These are phyloP conservation scores for Beverwykella pulmonaria DNA, from an alignment of 495 filamentous ascomycete species.

Conservation along the genomic window DNA sequence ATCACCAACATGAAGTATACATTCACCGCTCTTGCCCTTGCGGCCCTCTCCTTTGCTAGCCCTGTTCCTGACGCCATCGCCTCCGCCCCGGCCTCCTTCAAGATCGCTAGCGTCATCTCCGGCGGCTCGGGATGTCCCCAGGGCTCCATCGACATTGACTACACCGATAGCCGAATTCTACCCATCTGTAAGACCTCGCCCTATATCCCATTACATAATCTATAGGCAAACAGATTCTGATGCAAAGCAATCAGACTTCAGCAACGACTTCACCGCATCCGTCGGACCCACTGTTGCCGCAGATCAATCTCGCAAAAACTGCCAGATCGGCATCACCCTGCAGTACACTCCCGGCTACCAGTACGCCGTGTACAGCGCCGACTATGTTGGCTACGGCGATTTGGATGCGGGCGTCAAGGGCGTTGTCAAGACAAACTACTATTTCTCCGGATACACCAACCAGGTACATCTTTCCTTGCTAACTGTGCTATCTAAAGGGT, in stretches of 20 bases:
- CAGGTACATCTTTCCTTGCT: conserved; percentile 17
- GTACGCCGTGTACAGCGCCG: conserved; percentile 53
- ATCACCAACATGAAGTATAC: conserved; percentile 21
- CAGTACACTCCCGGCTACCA: conserved; percentile 53
- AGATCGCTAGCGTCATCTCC: conserved; percentile 31
- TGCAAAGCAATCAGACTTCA: conserved; percentile 29
- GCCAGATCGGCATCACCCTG: conserved; percentile 53
- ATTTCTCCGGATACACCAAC: conserved; percentile 49
- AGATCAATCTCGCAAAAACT: conserved; percentile 52
- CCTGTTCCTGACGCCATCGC: conserved; percentile 19
- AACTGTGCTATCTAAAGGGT: too few relatives aligned
- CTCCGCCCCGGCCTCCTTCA: conserved; percentile 14
- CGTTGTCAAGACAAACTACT: conserved; percentile 52
- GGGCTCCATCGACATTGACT: conserved; percentile 32
- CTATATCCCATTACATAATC: not conserved
- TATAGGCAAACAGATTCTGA: not conserved
- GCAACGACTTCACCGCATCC: conserved; percentile 43
- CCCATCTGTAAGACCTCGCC: conserved; percentile 24
- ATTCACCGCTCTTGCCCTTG: conserved; percentile 22
- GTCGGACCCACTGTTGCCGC: conserved; percentile 45
- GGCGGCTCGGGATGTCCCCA: conserved; percentile 38
- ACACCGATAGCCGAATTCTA: conserved; percentile 21
- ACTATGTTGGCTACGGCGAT: conserved; percentile 52
- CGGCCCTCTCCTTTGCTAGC: conserved; percentile 19
- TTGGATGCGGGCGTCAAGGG: conserved; percentile 50